Evolutionary conservation across 2,329 filamentous ascomycete species (phyloP).

Genomic region (Fusarium solani-melongenae): DNA sequence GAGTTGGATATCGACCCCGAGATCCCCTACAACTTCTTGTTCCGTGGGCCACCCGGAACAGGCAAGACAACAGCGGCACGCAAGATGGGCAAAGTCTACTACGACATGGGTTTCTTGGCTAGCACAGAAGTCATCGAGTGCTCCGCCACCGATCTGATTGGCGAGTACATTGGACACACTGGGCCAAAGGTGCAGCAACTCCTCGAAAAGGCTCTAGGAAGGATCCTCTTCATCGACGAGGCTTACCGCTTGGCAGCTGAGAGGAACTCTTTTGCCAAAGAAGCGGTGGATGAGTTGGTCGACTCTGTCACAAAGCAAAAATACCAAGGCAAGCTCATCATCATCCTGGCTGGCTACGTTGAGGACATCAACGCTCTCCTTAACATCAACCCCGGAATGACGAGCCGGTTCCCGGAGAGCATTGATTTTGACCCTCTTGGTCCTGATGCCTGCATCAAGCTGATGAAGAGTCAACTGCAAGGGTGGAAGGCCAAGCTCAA

Average conservation of each 20-base stretch:
- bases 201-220: constrained; percentile 71
- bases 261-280: constrained; percentile 66
- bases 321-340: constrained; percentile 69
- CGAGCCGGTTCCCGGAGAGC: constrained; percentile 72
- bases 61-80: constrained; percentile 79
- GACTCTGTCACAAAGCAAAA: constrained; percentile 64
- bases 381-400: constrained; percentile 69
- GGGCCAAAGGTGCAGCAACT: constrained; percentile 70
- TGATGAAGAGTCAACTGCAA: constrained; percentile 53
- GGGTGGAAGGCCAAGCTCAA: constrained; percentile 40
- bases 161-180: constrained; percentile 75
- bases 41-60: constrained; percentile 73
- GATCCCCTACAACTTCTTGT: constrained; percentile 76
- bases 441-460: constrained; percentile 52
- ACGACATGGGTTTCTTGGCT: constrained; percentile 76
- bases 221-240: constrained; percentile 78
- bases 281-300: constrained; percentile 65
- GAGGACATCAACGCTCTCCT: constrained; percentile 73
- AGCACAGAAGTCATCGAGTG: constrained; percentile 70
- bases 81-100: constrained; percentile 82
- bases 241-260: constrained; percentile 68
- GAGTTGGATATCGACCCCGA: constrained; percentile 47
- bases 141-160: constrained; percentile 76
- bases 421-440: constrained; percentile 65
- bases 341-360: constrained; percentile 77